Evolutionary conservation across 2,329 filamentous ascomycete genomes (phyloP).

Genomic region (Pyrenochaeta sp.): DNA sequence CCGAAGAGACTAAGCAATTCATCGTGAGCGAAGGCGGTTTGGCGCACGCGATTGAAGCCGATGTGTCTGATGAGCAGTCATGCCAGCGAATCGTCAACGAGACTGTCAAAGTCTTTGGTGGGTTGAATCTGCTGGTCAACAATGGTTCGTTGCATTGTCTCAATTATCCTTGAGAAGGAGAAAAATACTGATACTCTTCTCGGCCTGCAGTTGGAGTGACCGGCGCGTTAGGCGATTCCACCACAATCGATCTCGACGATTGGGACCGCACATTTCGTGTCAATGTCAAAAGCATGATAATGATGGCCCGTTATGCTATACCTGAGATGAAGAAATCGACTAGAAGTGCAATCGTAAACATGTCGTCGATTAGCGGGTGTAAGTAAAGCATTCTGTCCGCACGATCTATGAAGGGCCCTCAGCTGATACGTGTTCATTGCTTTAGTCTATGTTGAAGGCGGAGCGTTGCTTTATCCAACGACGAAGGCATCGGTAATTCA

Average conservation of each 20-base stretch:
- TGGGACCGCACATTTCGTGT: slow-evolving; percentile 69
- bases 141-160: too few species aligned
- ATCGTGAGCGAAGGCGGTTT: slow-evolving; percentile 70
- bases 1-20: slow-evolving; percentile 71
- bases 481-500: slow-evolving; percentile 77
- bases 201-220: slow-evolving; percentile 58
- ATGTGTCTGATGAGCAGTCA: slow-evolving; percentile 69
- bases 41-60: slow-evolving; percentile 67
- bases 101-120: slow-evolving; percentile 67
- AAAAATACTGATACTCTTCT: neutral
- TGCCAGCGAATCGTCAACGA: slow-evolving; percentile 71
- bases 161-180: too few species aligned
- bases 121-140: slow-evolving; percentile 74
- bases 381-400: neutral
- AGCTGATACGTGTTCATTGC: too few species aligned
- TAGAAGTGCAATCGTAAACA: slow-evolving; percentile 77
- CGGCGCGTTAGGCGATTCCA: slow-evolving; percentile 61
- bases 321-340: slow-evolving; percentile 72
- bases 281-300: slow-evolving; percentile 81
- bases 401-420: too few species aligned
- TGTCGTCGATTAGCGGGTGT: slow-evolving; percentile 76
- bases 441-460: too few species aligned
- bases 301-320: slow-evolving; percentile 74
- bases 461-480: slow-evolving; percentile 77
- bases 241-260: slow-evolving; percentile 60